Evolutionary conservation across 257 asterid genomes (phyloP), one percentile per base, ranked within the genome.

Genomic region (Solanum ossicruentum): DNA sequence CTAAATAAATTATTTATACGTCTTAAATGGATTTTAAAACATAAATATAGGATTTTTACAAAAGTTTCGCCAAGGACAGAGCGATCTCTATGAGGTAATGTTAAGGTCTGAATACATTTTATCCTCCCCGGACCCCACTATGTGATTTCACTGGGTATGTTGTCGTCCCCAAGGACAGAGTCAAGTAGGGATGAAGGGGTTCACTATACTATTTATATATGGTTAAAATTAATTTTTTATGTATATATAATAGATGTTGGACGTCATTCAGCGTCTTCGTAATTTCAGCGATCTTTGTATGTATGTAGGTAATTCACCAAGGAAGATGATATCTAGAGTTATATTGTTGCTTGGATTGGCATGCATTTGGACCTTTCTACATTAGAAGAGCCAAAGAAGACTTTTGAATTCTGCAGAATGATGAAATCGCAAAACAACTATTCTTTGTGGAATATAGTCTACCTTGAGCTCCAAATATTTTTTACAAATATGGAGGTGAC

Each of bases 261-360:
- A 36, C 41, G 41, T 36, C 7, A 36, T 36, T 36, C 41, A 36
- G 1, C 1, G 7, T 36, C 8, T 2, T 75, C 39, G 20, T 75
- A 21, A 13, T 23, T 23, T 49, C 58, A 21, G 2, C n/a, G 5
- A 13, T 49, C 28, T 75, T 47, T 10, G 61, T 60, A 18, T 43
- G 49, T 21, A 54, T 81, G 89, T 90, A 90, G 91, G 89, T 45
- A 60, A 86, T 72, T 87, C 94, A 17, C 75, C 88, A 20, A 54
- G 26, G 11, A 80, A 39, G 84, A 89, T 39, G 84, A 80, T 82
- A 65, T 81, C 83, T 47, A 84, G 32, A 57, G 63, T 54, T 11
- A 10, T 71, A 67, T 6, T 83, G 61, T 80, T 87, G 83, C 89
- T 90, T n/a, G 92, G 89, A 63, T 51, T 81, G 23, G 84, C 81